phyloP scores from a whole-genome alignment of 1,139 yeast genomes.

The Tardiomyces digboiensis region DNA sequence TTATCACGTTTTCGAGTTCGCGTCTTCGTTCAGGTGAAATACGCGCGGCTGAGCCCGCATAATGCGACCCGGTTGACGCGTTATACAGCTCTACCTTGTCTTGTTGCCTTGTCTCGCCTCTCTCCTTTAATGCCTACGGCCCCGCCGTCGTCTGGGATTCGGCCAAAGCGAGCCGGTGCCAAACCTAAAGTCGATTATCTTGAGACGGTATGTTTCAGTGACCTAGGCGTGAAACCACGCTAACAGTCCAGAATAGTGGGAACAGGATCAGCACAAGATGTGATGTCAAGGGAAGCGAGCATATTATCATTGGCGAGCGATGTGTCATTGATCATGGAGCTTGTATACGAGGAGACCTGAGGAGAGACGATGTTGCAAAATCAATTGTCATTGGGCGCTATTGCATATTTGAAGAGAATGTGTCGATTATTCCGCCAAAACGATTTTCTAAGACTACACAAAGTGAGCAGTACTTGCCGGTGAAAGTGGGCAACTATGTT shows the following conservation, averaged over 20 bases:
- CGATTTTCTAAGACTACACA: conserved; percentile 3
- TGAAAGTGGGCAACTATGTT: conserved; percentile 50
- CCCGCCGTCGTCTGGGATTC: too few relatives aligned
- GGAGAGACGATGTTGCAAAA: conserved; percentile 25
- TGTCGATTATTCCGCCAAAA: conserved; percentile 10
- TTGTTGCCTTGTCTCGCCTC: too few relatives aligned
- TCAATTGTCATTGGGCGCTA: conserved; percentile 46
- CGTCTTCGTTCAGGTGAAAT: too few relatives aligned
- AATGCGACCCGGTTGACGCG: too few relatives aligned
- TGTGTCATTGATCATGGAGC: conserved; percentile 30
- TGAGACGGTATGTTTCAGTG: conserved; percentile 16
- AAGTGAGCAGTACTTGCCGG: conserved; percentile 20
- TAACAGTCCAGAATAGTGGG: conserved; percentile 40
- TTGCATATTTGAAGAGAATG: conserved; percentile 22
- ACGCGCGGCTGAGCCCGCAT: too few relatives aligned
- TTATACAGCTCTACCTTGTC: too few relatives aligned
- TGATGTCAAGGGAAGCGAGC: conserved; percentile 33
- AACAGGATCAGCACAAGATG: conserved; percentile 48
- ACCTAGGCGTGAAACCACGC: conserved; percentile 7
- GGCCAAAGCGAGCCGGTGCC: too few relatives aligned
- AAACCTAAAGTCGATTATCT: conserved; percentile 14
- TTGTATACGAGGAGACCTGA: conserved; percentile 33
- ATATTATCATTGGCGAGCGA: conserved; percentile 39
- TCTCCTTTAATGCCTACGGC: too few relatives aligned
- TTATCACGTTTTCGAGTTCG: too few relatives aligned